Evolutionary conservation across 2,329 filamentous ascomycete species (phyloP).

Genomic region (Cytospora mali): DNA sequence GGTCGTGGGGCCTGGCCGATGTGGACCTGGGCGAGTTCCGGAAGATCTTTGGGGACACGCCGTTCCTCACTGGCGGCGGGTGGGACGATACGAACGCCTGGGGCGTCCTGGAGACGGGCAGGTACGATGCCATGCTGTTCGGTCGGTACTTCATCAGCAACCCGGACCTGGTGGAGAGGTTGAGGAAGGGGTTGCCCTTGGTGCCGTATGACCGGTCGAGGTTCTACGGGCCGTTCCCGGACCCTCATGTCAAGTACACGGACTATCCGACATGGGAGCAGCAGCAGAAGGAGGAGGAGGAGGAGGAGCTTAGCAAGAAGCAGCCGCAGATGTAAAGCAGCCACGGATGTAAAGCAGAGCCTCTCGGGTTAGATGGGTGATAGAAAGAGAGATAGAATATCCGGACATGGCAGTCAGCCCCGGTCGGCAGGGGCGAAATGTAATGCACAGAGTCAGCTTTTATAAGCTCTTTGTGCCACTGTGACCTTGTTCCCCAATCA

Average conservation of each 20-base stretch:
- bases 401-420: neutral
- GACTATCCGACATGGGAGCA: conserved; percentile 23
- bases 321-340: conserved; percentile 9
- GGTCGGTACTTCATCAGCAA: conserved; percentile 48
- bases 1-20: conserved; percentile 20
- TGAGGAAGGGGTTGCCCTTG: conserved; percentile 41
- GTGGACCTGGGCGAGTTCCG: conserved; percentile 25
- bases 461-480: neutral
- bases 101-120: conserved; percentile 33
- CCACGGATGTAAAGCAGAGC: conserved; percentile 7
- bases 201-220: conserved; percentile 40
- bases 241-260: conserved; percentile 19
- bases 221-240: conserved; percentile 40
- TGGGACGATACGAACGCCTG: conserved; percentile 33
- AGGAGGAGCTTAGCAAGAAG: conserved; percentile 6
- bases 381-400: neutral
- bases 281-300: conserved; percentile 9
- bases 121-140: conserved; percentile 40
- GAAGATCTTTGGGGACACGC: conserved; percentile 30
- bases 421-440: neutral
- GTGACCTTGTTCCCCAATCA: neutral
- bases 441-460: neutral
- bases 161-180: conserved; percentile 47
- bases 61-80: conserved; percentile 37
- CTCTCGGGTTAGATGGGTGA: neutral